phyloP scores from a whole-genome alignment of 768 basidiomycete species.

The Cystofilobasidium capitatum region DNA sequence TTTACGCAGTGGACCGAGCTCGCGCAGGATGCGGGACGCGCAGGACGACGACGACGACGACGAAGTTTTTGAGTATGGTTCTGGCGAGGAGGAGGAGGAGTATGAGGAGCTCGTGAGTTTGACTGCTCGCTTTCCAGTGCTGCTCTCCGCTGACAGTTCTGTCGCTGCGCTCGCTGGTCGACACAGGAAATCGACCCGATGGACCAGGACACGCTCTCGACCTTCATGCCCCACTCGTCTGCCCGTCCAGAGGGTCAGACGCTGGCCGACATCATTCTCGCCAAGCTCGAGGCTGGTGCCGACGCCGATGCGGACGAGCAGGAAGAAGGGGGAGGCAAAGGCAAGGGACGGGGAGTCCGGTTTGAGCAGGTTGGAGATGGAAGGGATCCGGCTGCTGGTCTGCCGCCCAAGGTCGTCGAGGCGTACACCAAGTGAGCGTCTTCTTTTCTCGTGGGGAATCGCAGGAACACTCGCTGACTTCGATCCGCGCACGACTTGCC shows the following conservation, averaged over 20 bases:
- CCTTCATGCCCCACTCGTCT: constrained; percentile 50
- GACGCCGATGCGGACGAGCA: constrained; percentile 37
- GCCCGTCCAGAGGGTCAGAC: constrained; percentile 43
- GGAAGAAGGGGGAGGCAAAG: constrained; percentile 5
- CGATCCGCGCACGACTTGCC: constrained; percentile 4
- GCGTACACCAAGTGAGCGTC: constrained; percentile 74
- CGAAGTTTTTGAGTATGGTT: constrained; percentile 41
- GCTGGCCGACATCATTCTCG: constrained; percentile 91
- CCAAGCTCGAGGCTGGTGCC: constrained; percentile 67
- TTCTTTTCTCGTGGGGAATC: constrained; percentile 20
- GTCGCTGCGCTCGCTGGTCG: not conserved
- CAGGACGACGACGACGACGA: constrained; percentile 52
- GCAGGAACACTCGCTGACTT: constrained; percentile 11
- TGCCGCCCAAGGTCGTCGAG: constrained; percentile 65
- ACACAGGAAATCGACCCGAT: constrained; percentile 67
- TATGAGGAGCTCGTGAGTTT: constrained; percentile 44
- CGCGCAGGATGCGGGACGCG: not conserved
- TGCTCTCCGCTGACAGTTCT: not conserved
- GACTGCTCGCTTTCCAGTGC: not conserved
- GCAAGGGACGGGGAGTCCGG: constrained; percentile 15
- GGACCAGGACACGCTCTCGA: constrained; percentile 77
- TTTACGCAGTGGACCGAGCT: constrained; percentile 6
- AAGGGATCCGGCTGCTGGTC: constrained; percentile 69
- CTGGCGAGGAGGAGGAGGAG: constrained; percentile 38
- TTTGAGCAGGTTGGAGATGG: constrained; percentile 37